Evolutionary conservation across 2,329 filamentous ascomycete genomes (phyloP).

Genomic region (Trichoderma citrinoviride): DNA sequence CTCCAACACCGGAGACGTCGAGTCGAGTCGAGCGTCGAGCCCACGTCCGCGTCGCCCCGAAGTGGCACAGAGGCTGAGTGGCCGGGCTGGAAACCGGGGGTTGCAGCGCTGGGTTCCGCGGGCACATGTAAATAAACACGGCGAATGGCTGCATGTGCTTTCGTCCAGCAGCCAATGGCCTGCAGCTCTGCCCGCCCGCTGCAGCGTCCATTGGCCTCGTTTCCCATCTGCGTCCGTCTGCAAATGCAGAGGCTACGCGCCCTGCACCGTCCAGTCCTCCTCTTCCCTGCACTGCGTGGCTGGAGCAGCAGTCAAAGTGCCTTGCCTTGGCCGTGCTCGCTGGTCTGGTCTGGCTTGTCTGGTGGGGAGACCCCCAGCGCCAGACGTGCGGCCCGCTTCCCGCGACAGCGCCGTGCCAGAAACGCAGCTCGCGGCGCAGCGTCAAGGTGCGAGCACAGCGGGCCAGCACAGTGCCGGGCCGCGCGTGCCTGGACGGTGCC

Average conservation of each 20-base stretch:
- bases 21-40: no score
- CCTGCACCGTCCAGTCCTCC: not conserved
- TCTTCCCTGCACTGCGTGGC: not conserved
- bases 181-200: not conserved
- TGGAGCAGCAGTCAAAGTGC: not conserved
- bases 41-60: not conserved
- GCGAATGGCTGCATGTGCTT: not conserved
- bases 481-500: no score
- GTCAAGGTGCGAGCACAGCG: no score
- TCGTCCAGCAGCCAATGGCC: not conserved
- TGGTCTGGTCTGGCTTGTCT: not conserved
- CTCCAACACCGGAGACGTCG: not conserved
- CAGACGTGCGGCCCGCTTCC: not conserved
- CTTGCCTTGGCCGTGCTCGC: not conserved
- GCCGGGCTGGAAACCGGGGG: slow-evolving; percentile 3
- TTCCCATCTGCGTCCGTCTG: not conserved
- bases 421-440: no score
- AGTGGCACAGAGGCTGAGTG: not conserved
- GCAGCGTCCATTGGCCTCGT: not conserved
- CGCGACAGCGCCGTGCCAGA: not conserved
- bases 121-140: slow-evolving; percentile 15
- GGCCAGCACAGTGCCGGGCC: no score
- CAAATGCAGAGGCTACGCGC: not conserved
- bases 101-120: slow-evolving; percentile 13
- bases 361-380: not conserved